Base-by-base conservation (phyloP, 352 stramenopile species). In the Globisporangium nagaii region DNA sequence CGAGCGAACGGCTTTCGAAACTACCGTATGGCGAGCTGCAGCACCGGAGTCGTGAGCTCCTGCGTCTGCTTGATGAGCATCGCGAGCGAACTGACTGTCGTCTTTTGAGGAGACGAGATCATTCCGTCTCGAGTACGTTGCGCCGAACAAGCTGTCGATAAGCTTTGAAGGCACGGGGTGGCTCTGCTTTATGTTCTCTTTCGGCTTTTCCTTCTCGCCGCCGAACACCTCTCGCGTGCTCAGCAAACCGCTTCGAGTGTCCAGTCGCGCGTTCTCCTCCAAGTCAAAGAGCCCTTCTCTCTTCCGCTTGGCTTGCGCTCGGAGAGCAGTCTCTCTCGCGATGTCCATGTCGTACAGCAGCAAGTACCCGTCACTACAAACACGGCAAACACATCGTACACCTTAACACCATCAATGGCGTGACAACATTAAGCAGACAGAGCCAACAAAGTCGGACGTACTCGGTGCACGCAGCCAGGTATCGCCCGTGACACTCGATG, bases 271-370 rank as follows among this genome's bases (percentile, higher is more conserved):
- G 32, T 77, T 58, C 1, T 77, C 63, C 1, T 75, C 71, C n/a
- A 79, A 40, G 9, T 86, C 70, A 8, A 70, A 17, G 0, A 86
- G 43, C 1, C 73, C 75, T 34, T 85, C 51, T 53, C 75, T 73
- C 28, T 51, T 68, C 24, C 76, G 63, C 13, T 65, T 56, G 9
- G 57, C 43, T 20, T 80, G 67, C 17, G 68, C 64, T 15, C 69
- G 64, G 32, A 57, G 35, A 40, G 78, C 73, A 2, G 81, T 89
- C 54, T 89, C 73, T 25, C 74, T 58, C 27, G 79, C 73, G 49
- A 93, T 89, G 19, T 91, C 78, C 60, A 94, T 58, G 56, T 92
- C 84, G 58, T 92, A 92, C 4, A 94, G 65, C 24, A 94, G 61
- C 40, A 94, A 53, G 48, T 69, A 87, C 0, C 81, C 84, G 65